A percentile compares a stretch with the other conserved stretches of the same genome.
phyloP scores from a whole-genome alignment of 1,139 yeast genomes.

The Lipomyces yarrowii region DNA sequence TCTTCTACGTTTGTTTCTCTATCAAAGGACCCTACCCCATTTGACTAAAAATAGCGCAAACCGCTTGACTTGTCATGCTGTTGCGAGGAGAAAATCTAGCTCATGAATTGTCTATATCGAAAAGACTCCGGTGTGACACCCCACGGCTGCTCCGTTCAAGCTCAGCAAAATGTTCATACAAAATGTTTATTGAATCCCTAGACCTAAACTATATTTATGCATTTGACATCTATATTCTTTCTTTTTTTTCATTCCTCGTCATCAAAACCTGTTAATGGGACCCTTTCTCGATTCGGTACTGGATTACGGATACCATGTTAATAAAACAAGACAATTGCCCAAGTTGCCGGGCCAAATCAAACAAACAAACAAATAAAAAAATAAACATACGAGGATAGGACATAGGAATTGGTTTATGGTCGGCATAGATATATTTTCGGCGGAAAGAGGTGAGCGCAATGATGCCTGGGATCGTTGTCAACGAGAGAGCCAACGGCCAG shows the following conservation, averaged over 20 bases:
- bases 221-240: not conserved
- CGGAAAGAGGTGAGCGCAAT: conserved; percentile 68
- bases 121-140: not conserved
- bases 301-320: not conserved
- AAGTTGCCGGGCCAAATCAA: not conserved
- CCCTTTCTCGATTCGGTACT: conserved; percentile 60
- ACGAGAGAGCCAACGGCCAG: conserved; percentile 67
- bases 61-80: too few relatives aligned
- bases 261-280: conserved; percentile 58
- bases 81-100: not conserved
- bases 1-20: not conserved
- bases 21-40: too few relatives aligned
- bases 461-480: conserved; percentile 65
- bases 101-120: not conserved
- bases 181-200: not conserved
- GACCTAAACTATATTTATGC: not conserved
- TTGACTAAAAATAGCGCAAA: too few relatives aligned
- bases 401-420: conserved; percentile 68
- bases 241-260: conserved; percentile 40
- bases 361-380: too few relatives aligned
- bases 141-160: not conserved
- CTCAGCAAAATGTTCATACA: not conserved
- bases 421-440: conserved; percentile 64
- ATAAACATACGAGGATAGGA: conserved; percentile 57
- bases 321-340: not conserved